These are phyloP conservation scores for Schizosaccharomyces versatilis DNA, from an alignment of 1,139 yeast genomes.

Conservation along the genomic window DNA sequence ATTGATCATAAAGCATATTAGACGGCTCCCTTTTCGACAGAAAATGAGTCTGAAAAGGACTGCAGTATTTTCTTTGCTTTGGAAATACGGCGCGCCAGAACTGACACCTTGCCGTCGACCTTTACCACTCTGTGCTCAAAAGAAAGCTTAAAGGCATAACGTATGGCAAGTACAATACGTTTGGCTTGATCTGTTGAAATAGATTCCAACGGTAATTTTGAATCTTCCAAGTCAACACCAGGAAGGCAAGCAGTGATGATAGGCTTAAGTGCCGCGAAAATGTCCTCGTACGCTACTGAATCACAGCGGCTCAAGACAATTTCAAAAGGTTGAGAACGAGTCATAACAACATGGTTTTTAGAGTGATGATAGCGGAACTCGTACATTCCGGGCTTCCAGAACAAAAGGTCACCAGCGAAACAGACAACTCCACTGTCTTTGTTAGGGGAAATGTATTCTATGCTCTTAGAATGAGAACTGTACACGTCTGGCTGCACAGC, in stretches of 20 bases:
- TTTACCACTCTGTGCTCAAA: constrained; percentile 19
- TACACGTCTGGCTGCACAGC: constrained; percentile 25
- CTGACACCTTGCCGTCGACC: constrained; percentile 16
- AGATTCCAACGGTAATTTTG: neutral
- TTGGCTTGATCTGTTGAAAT: constrained; percentile 10
- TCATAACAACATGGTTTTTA: constrained; percentile 49
- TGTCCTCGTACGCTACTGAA: constrained; percentile 15
- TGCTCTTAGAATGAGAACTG: constrained; percentile 15
- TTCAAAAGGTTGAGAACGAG: constrained; percentile 51
- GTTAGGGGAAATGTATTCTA: constrained; percentile 12
- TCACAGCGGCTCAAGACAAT: constrained; percentile 25
- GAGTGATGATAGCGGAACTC: constrained; percentile 57
- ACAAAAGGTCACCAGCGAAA: constrained; percentile 31
- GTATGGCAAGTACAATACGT: constrained; percentile 18
- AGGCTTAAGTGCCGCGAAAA: constrained; percentile 19
- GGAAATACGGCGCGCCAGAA: constrained; percentile 17
- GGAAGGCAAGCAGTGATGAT: neutral
- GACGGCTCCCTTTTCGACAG: too few relatives aligned
- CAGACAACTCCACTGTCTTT: constrained; percentile 27
- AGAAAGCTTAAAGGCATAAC: constrained; percentile 18
- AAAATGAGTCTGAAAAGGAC: neutral
- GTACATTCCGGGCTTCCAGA: constrained; percentile 53
- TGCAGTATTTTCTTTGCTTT: constrained; percentile 16
- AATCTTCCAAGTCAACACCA: neutral
- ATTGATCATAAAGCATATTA: too few relatives aligned